Evolutionary conservation across 768 basidiomycete species (phyloP), one percentile per base, ranked within the genome.

Genomic region (Mycena kentingensis): DNA sequence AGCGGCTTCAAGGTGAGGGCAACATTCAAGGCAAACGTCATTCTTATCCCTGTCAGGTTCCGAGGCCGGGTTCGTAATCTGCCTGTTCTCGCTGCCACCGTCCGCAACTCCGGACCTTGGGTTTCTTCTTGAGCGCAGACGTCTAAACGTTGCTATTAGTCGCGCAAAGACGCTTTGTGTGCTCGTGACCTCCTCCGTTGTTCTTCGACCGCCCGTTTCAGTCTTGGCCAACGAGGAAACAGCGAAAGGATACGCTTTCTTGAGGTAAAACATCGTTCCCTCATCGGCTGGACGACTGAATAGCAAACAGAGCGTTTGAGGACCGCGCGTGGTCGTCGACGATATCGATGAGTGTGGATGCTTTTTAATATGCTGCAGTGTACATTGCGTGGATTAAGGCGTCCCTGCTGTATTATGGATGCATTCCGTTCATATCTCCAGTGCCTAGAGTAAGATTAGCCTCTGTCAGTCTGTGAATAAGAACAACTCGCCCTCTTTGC

Each of bases 91-190:
- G 11, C 57, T 78, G 16, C 76, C 78, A 21, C 70, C 67, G 27
- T 62, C 68, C 1, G 64, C 71, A 24, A 60, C 65, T 2, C 54
- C 68, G 2, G 74, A 77, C 52, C 65, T 78, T 4, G 65, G 63
- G 1, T 81, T 80, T 55, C 60, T 81, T 7, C 64, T 81, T 12
- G 76, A 79, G 49, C 70, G 79, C 15, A 67, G 79, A 39, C 63
- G 79, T 6, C 60, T 81, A 21, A 81, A 81, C 54, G 79, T 81
- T 0, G 78, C 77, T 4, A 80, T 81, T 44, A 79, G 77, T 61
- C 74, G 79, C 34, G 76, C 78, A 24, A 79, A 79, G 64, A 74
- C 74, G 5, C 57, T 81, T 26, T 81, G 78, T 59, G 73, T 81
- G 22, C 60, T 80, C 28, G 68, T 81, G 7, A 70, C 73, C 11